Evolutionary conservation across 345 rosid genomes (phyloP).

Genomic region (Lepidium africanum): DNA sequence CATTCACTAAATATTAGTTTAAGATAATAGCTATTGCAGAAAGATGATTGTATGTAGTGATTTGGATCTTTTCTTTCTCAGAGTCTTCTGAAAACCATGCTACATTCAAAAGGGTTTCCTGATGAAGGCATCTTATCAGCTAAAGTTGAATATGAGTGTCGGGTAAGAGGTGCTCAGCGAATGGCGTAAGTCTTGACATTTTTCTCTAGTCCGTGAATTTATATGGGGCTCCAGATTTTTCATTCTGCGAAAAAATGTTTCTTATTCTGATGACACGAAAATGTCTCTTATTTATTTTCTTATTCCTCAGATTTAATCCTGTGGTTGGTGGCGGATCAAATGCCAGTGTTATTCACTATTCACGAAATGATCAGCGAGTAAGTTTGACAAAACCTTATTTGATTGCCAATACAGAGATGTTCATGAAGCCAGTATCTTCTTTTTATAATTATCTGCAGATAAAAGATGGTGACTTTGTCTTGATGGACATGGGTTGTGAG

Average conservation of each 20-base stretch:
- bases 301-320: constrained; percentile 66
- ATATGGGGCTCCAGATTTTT: background rate
- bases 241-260: background rate
- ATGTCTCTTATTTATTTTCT: background rate
- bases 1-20: background rate
- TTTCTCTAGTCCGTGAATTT: background rate
- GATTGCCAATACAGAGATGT: background rate
- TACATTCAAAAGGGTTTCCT: constrained; percentile 72
- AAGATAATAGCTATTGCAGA: background rate
- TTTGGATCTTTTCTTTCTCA: constrained; percentile 27
- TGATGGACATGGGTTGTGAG: constrained; percentile 98
- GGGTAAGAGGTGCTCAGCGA: constrained; percentile 89
- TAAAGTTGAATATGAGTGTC: constrained; percentile 87
- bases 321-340: constrained; percentile 95
- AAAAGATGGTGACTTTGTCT: constrained; percentile 74
- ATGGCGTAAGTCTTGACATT: constrained; percentile 68
- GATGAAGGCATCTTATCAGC: constrained; percentile 72
- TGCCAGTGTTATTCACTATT: constrained; percentile 87
- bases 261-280: background rate
- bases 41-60: background rate
- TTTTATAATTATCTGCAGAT: constrained; percentile 42
- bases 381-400: constrained; percentile 19
- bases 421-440: constrained; percentile 9
- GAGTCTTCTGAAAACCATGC: constrained; percentile 89
- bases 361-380: constrained; percentile 88